These are phyloP conservation scores for Furcasterigmium furcatum DNA, from an alignment of 2,329 filamentous ascomycete species.

Conservation along the genomic window DNA sequence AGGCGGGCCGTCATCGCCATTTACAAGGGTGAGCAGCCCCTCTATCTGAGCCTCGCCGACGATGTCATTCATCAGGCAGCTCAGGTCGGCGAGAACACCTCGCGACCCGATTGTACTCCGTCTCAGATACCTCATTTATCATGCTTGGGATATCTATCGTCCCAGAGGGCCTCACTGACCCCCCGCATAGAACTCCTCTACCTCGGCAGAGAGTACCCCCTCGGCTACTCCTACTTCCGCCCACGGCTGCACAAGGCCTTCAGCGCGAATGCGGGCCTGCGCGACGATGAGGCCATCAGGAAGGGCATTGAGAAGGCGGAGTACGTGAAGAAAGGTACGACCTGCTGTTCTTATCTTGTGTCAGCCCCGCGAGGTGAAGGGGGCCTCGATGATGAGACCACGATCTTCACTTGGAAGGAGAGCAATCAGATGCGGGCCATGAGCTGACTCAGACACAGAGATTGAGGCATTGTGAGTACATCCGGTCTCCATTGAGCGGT, in stretches of 20 bases:
- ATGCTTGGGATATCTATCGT: not conserved
- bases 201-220: conserved; percentile 81
- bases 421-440: too few relatives aligned
- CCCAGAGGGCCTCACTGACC: not conserved
- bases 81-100: too few relatives aligned
- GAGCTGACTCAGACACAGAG: conserved; percentile 47
- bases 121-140: too few relatives aligned
- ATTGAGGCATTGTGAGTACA: conserved; percentile 82
- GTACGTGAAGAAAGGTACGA: conserved; percentile 82
- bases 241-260: conserved; percentile 83
- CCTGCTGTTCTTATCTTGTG: not conserved
- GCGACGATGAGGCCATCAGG: conserved; percentile 71
- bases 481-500: too few relatives aligned
- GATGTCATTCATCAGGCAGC: too few relatives aligned
- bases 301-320: conserved; percentile 74
- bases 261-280: conserved; percentile 66
- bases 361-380: not conserved
- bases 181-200: conserved; percentile 71
- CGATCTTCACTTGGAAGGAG: not conserved
- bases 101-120: too few relatives aligned
- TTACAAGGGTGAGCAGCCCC: conserved; percentile 76
- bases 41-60: not conserved
- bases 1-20: conserved; percentile 77
- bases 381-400: not conserved
- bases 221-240: conserved; percentile 78